A percentile compares a stretch with the other conserved stretches of the same genome.
phyloP scores from a whole-genome alignment of 768 basidiomycete genomes.

The Exidia glandulosa region DNA sequence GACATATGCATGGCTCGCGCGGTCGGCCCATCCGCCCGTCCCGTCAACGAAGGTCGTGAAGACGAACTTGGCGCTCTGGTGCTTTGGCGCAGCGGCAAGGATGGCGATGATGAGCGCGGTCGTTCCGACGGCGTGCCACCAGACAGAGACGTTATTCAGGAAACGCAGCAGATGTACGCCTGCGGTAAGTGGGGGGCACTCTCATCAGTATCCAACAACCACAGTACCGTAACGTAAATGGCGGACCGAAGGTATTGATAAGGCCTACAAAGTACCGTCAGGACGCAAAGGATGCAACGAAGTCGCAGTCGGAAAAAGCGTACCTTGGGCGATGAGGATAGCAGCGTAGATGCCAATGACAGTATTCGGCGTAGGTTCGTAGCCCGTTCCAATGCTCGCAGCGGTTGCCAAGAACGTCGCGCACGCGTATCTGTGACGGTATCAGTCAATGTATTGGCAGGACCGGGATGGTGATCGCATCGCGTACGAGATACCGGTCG shows the following conservation, averaged over 20 bases:
- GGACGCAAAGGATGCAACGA: neutral
- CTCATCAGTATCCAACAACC: no score
- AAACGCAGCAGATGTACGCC: conserved; percentile 45
- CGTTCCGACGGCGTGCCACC: conserved; percentile 67
- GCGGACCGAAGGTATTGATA: conserved; percentile 58
- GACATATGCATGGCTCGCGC: conserved; percentile 62
- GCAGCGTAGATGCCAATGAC: conserved; percentile 63
- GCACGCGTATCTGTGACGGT: conserved; percentile 40
- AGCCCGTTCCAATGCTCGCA: conserved; percentile 47
- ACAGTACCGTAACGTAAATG: neutral
- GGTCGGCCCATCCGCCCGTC: conserved; percentile 61
- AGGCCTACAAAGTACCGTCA: conserved; percentile 33
- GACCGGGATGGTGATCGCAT: conserved; percentile 4
- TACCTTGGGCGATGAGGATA: conserved; percentile 54
- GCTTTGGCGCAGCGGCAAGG: conserved; percentile 58
- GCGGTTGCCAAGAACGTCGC: conserved; percentile 59
- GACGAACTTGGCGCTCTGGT: conserved; percentile 58
- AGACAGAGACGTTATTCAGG: conserved; percentile 62
- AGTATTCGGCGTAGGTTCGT: conserved; percentile 44
- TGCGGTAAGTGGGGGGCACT: neutral
- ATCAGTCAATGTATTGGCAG: neutral
- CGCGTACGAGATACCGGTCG: conserved; percentile 60
- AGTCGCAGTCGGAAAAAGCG: neutral
- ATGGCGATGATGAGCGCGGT: conserved; percentile 55
- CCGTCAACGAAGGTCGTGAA: conserved; percentile 61